These are phyloP conservation scores for Lasiodiplodia sp. DNA, from an alignment of 2,329 filamentous ascomycete species.

Conservation along the genomic window DNA sequence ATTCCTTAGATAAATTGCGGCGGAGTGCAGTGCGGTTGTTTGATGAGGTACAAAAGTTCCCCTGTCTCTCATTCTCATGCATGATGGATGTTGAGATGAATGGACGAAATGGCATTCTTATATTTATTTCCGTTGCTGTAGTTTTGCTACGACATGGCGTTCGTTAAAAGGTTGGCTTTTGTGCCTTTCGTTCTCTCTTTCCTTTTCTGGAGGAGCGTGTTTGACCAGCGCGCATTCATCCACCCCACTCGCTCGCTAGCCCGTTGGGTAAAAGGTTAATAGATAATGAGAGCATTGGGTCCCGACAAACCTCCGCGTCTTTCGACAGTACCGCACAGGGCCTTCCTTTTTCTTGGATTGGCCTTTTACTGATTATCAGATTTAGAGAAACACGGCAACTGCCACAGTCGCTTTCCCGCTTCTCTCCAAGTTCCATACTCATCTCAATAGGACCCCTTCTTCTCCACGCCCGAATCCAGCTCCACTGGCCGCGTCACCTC, in stretches of 20 bases:
- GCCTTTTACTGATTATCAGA: neutral
- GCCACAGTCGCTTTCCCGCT: neutral
- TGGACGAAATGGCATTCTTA: neutral
- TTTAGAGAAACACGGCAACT: neutral
- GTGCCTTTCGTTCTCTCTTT: neutral
- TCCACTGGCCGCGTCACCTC: neutral
- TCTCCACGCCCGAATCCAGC: neutral
- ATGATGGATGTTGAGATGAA: neutral
- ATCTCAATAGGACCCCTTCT: neutral
- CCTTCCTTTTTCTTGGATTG: neutral
- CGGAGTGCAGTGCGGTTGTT: neutral
- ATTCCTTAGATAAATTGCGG: constrained; percentile 62
- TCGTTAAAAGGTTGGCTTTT: constrained; percentile 18
- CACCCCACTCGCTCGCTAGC: neutral
- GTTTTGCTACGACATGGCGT: constrained; percentile 13
- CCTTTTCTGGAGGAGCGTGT: neutral
- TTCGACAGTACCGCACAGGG: neutral
- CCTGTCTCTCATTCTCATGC: neutral
- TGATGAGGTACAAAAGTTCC: constrained; percentile 3
- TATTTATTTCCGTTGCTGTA: constrained; percentile 11
- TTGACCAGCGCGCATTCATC: neutral
- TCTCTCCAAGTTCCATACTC: neutral
- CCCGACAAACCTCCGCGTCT: neutral
- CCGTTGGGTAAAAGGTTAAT: neutral
- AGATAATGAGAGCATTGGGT: neutral